Conservation (phyloP, 169 alveolate genomes). For the Theileria annulata region DNA sequence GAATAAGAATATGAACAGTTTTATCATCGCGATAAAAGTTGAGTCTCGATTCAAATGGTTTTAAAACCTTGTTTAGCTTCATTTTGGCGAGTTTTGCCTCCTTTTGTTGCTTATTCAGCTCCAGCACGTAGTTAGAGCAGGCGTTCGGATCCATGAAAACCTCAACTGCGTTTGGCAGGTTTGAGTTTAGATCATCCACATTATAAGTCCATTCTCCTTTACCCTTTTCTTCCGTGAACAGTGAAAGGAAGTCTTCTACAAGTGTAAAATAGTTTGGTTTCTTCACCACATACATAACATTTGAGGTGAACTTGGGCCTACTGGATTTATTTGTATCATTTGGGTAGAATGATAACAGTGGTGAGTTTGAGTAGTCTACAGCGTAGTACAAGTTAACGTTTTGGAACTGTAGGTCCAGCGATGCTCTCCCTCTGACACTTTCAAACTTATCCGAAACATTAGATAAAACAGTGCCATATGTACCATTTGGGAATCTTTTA, state of each 20-base stretch:
- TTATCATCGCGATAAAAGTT: background rate
- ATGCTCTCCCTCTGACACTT: background rate
- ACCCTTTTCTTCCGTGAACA: background rate
- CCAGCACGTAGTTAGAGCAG: conserved; percentile 48
- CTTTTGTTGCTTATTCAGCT: conserved; percentile 43
- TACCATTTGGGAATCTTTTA: background rate
- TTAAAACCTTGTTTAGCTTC: conserved; percentile 25
- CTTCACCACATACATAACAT: background rate
- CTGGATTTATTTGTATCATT: background rate
- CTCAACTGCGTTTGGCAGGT: conserved; percentile 2
- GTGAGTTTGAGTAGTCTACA: conserved; percentile 5
- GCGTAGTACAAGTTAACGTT: conserved; percentile 9
- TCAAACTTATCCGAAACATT: background rate
- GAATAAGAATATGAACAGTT: conserved; percentile 36
- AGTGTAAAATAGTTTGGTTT: conserved; percentile 10
- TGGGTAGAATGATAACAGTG: background rate
- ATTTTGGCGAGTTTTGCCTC: conserved; percentile 8
- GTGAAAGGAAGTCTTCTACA: background rate
- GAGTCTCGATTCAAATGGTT: conserved; percentile 3
- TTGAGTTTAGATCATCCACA: background rate
- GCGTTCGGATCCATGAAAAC: conserved; percentile 50
- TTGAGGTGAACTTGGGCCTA: background rate
- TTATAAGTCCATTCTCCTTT: background rate
- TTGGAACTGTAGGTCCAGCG: background rate
- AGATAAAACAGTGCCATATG: background rate